Evolutionary conservation across 1,139 yeast species (phyloP).

Genomic region (Debaryomyces udenii): DNA sequence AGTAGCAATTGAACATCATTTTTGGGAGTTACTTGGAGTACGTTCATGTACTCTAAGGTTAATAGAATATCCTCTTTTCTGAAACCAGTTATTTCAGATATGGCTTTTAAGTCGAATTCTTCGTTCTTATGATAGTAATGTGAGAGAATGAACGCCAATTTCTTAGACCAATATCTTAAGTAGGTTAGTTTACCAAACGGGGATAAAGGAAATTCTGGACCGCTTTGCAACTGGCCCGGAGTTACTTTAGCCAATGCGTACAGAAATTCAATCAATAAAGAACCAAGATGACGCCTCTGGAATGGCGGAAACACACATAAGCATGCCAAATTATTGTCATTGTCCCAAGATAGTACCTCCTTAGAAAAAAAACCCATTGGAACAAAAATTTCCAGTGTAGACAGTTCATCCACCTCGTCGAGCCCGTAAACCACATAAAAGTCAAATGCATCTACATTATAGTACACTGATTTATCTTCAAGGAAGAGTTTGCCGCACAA

Average conservation of each 20-base stretch:
- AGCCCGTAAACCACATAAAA: constrained; percentile 72
- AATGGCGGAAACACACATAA: constrained; percentile 90
- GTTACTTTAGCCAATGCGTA: constrained; percentile 64
- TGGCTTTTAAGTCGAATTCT: constrained; percentile 47
- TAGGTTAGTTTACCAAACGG: constrained; percentile 78
- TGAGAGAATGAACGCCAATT: constrained; percentile 26
- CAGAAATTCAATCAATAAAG: constrained; percentile 78
- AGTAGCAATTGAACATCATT: constrained; percentile 20
- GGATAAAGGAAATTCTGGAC: constrained; percentile 91
- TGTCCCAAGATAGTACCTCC: constrained; percentile 81
- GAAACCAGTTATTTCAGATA: constrained; percentile 68
- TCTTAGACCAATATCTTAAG: constrained; percentile 73
- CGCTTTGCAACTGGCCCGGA: constrained; percentile 60
- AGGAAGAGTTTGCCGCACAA: constrained; percentile 84
- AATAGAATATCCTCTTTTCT: constrained; percentile 67
- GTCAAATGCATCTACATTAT: constrained; percentile 75
- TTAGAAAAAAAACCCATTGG: constrained; percentile 94
- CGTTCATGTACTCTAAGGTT: constrained; percentile 64
- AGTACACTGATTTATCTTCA: constrained; percentile 89
- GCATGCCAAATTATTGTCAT: constrained; percentile 82
- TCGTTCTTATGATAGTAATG: constrained; percentile 17
- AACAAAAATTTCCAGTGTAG: constrained; percentile 22
- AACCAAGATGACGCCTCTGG: constrained; percentile 78
- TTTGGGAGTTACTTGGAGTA: constrained; percentile 32
- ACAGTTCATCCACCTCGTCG: constrained; percentile 18